phyloP scores from a whole-genome alignment of 352 stramenopile species.

The Globisporangium camurandrum region DNA sequence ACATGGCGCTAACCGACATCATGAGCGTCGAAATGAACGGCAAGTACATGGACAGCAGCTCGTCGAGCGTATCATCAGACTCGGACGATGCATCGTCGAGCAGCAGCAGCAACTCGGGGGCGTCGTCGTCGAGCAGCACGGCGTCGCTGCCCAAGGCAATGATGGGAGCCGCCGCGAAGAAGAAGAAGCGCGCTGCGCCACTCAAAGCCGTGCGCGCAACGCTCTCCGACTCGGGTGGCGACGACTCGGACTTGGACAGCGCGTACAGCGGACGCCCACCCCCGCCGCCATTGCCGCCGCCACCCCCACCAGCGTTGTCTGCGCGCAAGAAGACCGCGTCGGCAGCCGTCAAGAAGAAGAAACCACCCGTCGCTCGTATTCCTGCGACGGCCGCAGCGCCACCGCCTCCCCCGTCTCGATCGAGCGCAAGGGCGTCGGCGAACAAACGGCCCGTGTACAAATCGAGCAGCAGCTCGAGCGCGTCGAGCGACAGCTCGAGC shows the following conservation, averaged over 20 bases:
- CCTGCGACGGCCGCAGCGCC: slow-evolving; percentile 6
- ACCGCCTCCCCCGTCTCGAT: no score
- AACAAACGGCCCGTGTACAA: slow-evolving; percentile 18
- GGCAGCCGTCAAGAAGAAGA: slow-evolving; percentile 10
- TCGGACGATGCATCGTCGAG: slow-evolving; percentile 38
- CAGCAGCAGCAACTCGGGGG: slow-evolving; percentile 34
- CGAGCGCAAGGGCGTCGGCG: slow-evolving; percentile 20
- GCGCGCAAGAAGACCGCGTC: slow-evolving; percentile 13
- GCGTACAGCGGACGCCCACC: slow-evolving; percentile 16
- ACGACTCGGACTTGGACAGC: slow-evolving; percentile 24
- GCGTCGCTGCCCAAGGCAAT: slow-evolving; percentile 3
- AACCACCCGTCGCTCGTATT: slow-evolving; percentile 7
- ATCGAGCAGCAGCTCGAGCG: slow-evolving; percentile 40
- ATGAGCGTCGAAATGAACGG: slow-evolving; percentile 65
- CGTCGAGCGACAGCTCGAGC: slow-evolving; percentile 38
- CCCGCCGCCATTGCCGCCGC: slow-evolving; percentile 14
- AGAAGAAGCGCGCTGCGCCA: slow-evolving; percentile 3
- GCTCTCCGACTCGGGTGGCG: slow-evolving; percentile 22
- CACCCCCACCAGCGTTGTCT: slow-evolving; percentile 12
- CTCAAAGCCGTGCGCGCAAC: slow-evolving; percentile 4
- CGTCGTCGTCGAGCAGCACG: slow-evolving; percentile 26
- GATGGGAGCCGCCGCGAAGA: slow-evolving; percentile 1
- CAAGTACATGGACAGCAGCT: slow-evolving; percentile 75
- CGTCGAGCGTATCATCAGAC: slow-evolving; percentile 68
- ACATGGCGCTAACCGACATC: slow-evolving; percentile 65